These are phyloP conservation scores for Heliosperma pusillum DNA, from an alignment of 148 eudicot species.

Conservation along the genomic window DNA sequence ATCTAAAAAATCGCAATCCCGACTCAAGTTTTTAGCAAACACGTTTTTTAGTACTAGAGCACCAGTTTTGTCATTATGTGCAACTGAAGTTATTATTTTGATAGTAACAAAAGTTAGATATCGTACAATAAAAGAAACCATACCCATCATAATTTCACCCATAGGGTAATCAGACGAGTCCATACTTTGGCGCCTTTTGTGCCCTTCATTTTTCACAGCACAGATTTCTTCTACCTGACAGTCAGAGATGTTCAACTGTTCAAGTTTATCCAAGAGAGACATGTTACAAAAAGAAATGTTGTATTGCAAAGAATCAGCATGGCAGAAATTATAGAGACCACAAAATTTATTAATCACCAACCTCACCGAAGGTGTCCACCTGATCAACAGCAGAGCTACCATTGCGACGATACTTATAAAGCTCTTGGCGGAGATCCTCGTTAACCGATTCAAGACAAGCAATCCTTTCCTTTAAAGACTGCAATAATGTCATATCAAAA, in stretches of 20 bases:
- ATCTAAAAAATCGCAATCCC: background rate
- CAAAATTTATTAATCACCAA: constrained; percentile 22
- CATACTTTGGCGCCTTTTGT: constrained; percentile 84
- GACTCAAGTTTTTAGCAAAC: background rate
- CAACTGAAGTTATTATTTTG: background rate
- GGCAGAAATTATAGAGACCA: background rate
- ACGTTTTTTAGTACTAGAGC: background rate
- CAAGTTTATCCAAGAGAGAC: constrained; percentile 8
- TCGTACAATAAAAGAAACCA: constrained; percentile 21
- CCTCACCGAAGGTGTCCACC: constrained; percentile 51
- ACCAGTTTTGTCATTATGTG: background rate
- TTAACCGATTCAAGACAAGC: constrained; percentile 87
- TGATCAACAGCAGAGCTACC: constrained; percentile 50
- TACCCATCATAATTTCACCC: constrained; percentile 71
- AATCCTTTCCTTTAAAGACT: constrained; percentile 86
- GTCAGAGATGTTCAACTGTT: background rate
- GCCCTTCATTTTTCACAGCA: constrained; percentile 63
- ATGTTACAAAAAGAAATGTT: background rate
- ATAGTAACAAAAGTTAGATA: background rate
- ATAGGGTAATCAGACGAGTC: constrained; percentile 82
- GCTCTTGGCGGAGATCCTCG: constrained; percentile 78
- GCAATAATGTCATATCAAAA: constrained; percentile 3
- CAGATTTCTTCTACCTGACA: constrained; percentile 47
- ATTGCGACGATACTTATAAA: constrained; percentile 65
- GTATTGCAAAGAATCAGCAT: background rate